phyloP scores from a whole-genome alignment of 2,329 filamentous ascomycete genomes.

The Paracorniculantispora psalliotae region DNA sequence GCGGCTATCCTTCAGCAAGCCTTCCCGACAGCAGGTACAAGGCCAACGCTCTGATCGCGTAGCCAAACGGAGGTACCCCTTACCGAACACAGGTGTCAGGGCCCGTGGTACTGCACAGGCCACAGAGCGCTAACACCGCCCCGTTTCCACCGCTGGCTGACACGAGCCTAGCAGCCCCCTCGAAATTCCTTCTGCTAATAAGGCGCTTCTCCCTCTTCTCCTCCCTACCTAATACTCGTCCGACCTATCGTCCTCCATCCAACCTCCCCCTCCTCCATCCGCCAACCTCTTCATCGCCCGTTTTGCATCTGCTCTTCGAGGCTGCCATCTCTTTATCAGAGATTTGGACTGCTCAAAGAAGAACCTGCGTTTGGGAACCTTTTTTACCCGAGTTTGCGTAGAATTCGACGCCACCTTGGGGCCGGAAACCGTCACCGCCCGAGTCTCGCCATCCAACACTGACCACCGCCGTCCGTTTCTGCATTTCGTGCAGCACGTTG shows the following conservation, averaged over 20 bases:
- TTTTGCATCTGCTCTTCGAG: constrained; percentile 5
- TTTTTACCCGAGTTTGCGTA: constrained; percentile 1
- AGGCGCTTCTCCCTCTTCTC: constrained; percentile 17
- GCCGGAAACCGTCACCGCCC: constrained; percentile 12
- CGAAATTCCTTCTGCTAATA: constrained; percentile 21
- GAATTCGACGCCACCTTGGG: constrained; percentile 4
- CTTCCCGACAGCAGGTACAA: neutral
- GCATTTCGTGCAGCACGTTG: neutral
- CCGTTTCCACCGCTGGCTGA: constrained; percentile 8
- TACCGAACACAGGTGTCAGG: neutral
- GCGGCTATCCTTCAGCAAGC: neutral
- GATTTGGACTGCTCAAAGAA: neutral
- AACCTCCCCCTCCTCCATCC: constrained; percentile 16
- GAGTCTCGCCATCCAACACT: constrained; percentile 3
- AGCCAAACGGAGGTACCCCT: neutral
- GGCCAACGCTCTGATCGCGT: neutral
- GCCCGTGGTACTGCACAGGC: constrained; percentile 14
- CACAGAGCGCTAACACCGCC: constrained; percentile 15
- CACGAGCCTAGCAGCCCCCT: constrained; percentile 12
- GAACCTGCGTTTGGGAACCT: neutral
- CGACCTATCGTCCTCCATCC: constrained; percentile 17
- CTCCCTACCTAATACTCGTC: constrained; percentile 18
- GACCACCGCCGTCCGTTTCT: neutral
- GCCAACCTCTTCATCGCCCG: constrained; percentile 6
- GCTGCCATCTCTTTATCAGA: neutral